Base-by-base conservation (phyloP, 2,329 filamentous ascomycete species). In the Stenocarpella maydis region DNA sequence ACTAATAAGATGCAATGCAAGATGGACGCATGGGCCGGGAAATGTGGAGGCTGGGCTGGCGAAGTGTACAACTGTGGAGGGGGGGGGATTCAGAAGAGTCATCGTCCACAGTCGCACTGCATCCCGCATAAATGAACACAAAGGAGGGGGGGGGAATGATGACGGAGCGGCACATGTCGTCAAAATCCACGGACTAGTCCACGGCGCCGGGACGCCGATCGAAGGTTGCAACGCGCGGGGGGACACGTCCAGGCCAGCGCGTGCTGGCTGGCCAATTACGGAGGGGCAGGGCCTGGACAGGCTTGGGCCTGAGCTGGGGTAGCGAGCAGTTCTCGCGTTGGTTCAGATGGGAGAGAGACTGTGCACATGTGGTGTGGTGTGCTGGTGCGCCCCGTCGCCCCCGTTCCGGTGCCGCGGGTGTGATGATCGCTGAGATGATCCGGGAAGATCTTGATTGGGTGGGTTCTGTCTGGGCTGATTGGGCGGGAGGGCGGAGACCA, bases 181-280 rank as follows among this genome's bases (percentile, higher is more conserved):
- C 37, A 61, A 41, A 67, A 41, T 4, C 8, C 37, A 61, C 49
- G 53, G 65, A 3, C 45, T 31, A 67, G 49, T 58, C 65, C 49
- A 67, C 49, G 43, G 65, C 65, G 65, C 50, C 65, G 50, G 65
- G 65, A 61, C 50, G 41, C 50, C 65, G 50, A 55, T 54, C 50
- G 39, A 55, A 58, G 65, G 65, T 65, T 71, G 31, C 49, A 52
- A 70, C 68, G 68, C 68, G 68, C 68, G 53, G 41, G 52, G n/a
- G 28, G 68, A 63, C 58, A 67, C 50, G 49, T 8, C 37, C 52
- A 69, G 61, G 55, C 41, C 24, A 68, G 71, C 71, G 71, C 71
- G 71, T 72, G 66, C 69, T 61, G 47, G 26, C 37, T 41, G 50
- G 19, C 71, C 53, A 72, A 72, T 72, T 14, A 43, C 47, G 37